Evolutionary conservation across 2,329 filamentous ascomycete genomes (phyloP).

Genomic region (Seiridium unicorne): DNA sequence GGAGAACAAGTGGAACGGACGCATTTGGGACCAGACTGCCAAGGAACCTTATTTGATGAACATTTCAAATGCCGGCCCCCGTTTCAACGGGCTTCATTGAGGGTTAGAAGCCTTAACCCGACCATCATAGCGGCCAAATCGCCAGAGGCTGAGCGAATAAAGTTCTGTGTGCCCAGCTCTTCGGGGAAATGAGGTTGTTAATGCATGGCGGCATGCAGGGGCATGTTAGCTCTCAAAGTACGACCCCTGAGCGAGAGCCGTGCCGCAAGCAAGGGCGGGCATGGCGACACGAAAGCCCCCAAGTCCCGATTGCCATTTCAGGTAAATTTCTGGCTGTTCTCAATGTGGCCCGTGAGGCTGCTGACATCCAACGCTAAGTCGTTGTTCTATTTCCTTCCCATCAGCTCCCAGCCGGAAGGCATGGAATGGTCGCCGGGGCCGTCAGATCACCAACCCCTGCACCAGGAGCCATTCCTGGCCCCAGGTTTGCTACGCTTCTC

Average conservation of each 20-base stretch:
- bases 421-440: too few species aligned
- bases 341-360: background rate
- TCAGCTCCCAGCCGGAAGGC: too few species aligned
- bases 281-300: background rate
- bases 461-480: too few species aligned
- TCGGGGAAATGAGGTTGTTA: background rate
- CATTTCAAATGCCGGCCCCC: background rate
- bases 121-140: background rate
- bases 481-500: too few species aligned
- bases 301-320: background rate
- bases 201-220: background rate
- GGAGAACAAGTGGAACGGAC: background rate
- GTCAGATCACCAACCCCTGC: too few species aligned
- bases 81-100: background rate
- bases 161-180: background rate
- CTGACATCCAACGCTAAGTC: background rate
- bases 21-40: background rate
- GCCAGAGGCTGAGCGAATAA: background rate
- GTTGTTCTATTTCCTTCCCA: background rate
- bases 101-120: too few species aligned
- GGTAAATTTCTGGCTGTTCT: background rate
- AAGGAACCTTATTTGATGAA: background rate
- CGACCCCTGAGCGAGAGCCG: background rate
- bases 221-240: background rate
- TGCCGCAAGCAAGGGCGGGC: background rate